Percentiles rank a stretch among this genome's conserved stretches.
Conservation (phyloP, 441 rosid species). For the Eruca vesicaria region DNA sequence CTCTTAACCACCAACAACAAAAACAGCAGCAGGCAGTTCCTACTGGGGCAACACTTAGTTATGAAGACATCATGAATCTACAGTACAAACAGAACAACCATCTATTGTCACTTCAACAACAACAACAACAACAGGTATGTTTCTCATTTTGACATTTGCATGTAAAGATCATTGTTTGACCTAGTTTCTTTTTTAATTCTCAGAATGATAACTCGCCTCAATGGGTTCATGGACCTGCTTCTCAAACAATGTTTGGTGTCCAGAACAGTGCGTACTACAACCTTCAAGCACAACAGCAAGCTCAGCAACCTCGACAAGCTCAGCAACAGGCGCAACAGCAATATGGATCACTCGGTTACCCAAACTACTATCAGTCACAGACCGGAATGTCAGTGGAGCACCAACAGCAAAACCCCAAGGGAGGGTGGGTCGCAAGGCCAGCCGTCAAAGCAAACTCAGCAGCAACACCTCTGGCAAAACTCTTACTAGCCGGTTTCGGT, state of each 20-base stretch:
- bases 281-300: constrained; percentile 91
- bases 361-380: constrained; percentile 77
- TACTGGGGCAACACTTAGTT: constrained; percentile 4
- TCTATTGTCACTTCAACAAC: constrained; percentile 17
- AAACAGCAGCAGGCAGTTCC: constrained; percentile 5
- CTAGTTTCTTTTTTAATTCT: background rate
- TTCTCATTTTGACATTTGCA: background rate
- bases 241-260: constrained; percentile 66
- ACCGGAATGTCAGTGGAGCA: constrained; percentile 69
- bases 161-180: background rate
- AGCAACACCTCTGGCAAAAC: constrained; percentile 87
- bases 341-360: constrained; percentile 66
- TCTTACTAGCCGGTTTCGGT: constrained; percentile 40
- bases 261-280: constrained; percentile 72
- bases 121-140: constrained; percentile 13
- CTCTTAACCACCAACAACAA: constrained; percentile 38
- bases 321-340: constrained; percentile 81
- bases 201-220: constrained; percentile 81
- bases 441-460: constrained; percentile 77
- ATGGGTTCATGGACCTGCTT: constrained; percentile 85
- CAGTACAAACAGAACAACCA: constrained; percentile 20
- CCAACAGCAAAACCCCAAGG: constrained; percentile 65
- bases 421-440: constrained; percentile 71
- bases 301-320: constrained; percentile 77
- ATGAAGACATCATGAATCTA: constrained; percentile 4